These are phyloP conservation scores for Babesia ovata DNA, from an alignment of 169 alveolate genomes.

Conservation along the genomic window DNA sequence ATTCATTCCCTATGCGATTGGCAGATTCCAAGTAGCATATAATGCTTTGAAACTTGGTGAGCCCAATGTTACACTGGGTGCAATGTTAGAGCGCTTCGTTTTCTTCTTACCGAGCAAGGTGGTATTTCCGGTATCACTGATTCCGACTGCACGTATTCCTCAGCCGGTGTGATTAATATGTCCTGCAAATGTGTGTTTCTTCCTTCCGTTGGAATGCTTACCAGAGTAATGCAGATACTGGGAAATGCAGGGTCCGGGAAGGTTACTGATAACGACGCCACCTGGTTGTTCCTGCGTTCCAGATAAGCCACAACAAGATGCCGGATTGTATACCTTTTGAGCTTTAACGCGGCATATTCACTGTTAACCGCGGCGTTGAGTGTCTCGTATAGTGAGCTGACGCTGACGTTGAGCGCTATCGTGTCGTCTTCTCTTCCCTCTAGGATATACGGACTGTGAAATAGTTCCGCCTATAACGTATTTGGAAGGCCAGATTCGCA, in stretches of 20 bases:
- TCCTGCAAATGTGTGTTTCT: slow-evolving; percentile 12
- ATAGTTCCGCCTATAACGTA: slow-evolving; percentile 46
- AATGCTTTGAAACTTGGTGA: slow-evolving; percentile 55
- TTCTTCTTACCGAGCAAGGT: slow-evolving; percentile 22
- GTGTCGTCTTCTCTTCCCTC: slow-evolving; percentile 24
- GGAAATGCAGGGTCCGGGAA: slow-evolving; percentile 55
- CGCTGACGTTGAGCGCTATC: slow-evolving; percentile 45
- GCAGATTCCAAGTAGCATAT: slow-evolving; percentile 54
- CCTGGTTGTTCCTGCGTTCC: slow-evolving; percentile 12
- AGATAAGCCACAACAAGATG: background rate
- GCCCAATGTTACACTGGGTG: slow-evolving; percentile 46
- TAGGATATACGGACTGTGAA: slow-evolving; percentile 32
- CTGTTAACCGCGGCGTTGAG: slow-evolving; percentile 60
- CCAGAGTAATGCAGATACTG: slow-evolving; percentile 55
- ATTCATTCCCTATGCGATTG: slow-evolving; percentile 54
- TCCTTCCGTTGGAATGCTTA: background rate
- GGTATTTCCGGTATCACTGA: slow-evolving; percentile 52
- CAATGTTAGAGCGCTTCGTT: background rate
- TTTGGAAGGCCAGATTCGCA: no score
- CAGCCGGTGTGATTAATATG: slow-evolving; percentile 24
- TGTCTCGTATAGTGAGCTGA: slow-evolving; percentile 55
- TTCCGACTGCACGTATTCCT: background rate
- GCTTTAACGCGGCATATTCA: slow-evolving; percentile 43
- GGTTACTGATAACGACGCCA: slow-evolving; percentile 38
- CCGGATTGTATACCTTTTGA: slow-evolving; percentile 27